Evolutionary conservation across 495 filamentous ascomycete species (phyloP), one percentile per base, ranked within the genome.

Genomic region (Hypoxylon intermedium): DNA sequence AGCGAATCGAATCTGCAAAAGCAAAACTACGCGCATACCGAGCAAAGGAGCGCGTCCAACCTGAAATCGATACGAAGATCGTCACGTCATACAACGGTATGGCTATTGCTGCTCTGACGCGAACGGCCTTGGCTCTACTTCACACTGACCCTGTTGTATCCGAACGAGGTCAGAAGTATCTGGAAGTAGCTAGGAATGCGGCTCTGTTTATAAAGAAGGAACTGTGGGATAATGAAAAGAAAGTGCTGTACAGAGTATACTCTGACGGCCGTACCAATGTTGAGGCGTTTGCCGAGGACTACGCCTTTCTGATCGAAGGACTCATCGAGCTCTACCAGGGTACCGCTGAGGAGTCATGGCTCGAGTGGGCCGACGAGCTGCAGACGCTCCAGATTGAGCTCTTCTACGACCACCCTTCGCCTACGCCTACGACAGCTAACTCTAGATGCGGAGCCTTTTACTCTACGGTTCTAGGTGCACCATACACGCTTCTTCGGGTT

Each of bases 11-110:
- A 28, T 73, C 77, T 1, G 87, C 89, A 9, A 84, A 84, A 58
- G 78, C 83, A 65, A 92, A 89, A 66, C 78, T 98, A 18, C 81
- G 84, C 15, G 82, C 84, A 16, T 83, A 96, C 68, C 80, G 92
- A 19, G 85, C 93, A 40, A 86, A 77, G 67, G 87, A 88, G 60
- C 84, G 94, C 2, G 87, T 88, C 2, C 81, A 88, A 12, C 95
- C 94, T n/a, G 85, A 82, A 9, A 74, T 95, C 6, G 94, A 98
- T 69, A 91, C 96, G 65, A 98, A 98, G 70, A 89, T 98, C 49
- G 86, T 98, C 9, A 85, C 87, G 0, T 80, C 82, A 6, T 93
- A 90, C 86, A 97, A 97, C 60, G 94, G 95, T 28, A 83, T 98
- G 57, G 91, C 92, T 0, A 93, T 98, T 51, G 86, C 86, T 20